Conservation (phyloP, 768 basidiomycete species). For the Suillus decipiens region DNA sequence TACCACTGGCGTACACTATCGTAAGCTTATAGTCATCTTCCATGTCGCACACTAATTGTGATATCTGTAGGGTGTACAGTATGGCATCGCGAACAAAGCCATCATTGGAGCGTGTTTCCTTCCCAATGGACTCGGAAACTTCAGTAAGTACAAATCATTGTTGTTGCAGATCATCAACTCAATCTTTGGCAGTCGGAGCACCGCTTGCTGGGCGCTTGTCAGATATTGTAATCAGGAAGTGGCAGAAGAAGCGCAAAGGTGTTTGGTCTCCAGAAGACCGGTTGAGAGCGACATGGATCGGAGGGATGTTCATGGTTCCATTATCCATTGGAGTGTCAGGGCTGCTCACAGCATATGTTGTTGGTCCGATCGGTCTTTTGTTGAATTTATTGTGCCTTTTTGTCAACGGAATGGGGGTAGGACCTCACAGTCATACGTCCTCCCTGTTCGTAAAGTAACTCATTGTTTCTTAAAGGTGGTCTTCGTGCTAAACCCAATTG, state of each 20-base stretch:
- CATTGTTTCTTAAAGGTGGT: constrained; percentile 41
- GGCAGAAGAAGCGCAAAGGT: constrained; percentile 48
- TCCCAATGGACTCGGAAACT: constrained; percentile 37
- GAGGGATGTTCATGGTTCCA: constrained; percentile 48
- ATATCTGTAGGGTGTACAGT: constrained; percentile 32
- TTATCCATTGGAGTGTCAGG: constrained; percentile 49
- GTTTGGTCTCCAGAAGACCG: constrained; percentile 66
- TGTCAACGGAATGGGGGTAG: constrained; percentile 60
- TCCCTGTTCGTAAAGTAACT: neutral
- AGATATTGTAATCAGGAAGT: constrained; percentile 48
- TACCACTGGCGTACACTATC: constrained; percentile 40
- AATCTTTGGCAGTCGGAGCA: constrained; percentile 50
- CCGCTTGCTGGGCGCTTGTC: constrained; percentile 57
- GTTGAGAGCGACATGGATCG: constrained; percentile 47
- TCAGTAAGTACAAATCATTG: constrained; percentile 24
- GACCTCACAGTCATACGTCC: constrained; percentile 12
- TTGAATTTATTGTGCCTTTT: constrained; percentile 55
- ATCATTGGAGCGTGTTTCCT: constrained; percentile 39
- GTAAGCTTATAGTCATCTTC: constrained; percentile 22
- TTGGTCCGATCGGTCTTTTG: constrained; percentile 45
- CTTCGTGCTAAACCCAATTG: constrained; percentile 49
- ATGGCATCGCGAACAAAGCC: constrained; percentile 37
- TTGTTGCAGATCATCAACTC: neutral
- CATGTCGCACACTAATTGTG: neutral
- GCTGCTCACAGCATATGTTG: constrained; percentile 46